Evolutionary conservation across 225 moss, liverwort and hornwort genomes (phyloP).

Genomic region (Polytrichum formosum): DNA sequence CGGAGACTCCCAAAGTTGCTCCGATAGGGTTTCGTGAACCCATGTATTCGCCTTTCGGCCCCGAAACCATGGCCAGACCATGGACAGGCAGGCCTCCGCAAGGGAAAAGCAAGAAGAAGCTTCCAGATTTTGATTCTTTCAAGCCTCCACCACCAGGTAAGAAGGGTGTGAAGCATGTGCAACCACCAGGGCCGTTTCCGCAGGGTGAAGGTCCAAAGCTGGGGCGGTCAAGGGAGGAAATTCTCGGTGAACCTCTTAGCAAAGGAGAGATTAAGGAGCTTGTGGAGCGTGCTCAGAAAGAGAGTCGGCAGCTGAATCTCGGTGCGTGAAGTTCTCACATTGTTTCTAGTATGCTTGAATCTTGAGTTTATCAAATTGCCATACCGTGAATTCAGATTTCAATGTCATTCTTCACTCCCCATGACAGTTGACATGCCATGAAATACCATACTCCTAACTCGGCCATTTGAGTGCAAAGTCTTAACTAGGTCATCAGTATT

Average conservation of each 20-base stretch:
- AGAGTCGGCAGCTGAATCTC: conserved; percentile 77
- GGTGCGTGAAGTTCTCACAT: conserved; percentile 28
- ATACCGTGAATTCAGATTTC: no score
- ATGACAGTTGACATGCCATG: no score
- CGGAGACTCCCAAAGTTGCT: conserved; percentile 66
- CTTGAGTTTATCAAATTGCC: no score
- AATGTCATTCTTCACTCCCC: no score
- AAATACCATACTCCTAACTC: no score
- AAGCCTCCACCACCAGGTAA: conserved; percentile 75
- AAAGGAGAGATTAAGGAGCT: conserved; percentile 67
- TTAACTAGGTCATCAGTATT: no score
- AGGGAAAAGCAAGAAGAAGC: conserved; percentile 76
- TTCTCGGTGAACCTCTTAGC: conserved; percentile 69
- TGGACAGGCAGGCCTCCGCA: conserved; percentile 93
- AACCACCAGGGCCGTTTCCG: conserved; percentile 75
- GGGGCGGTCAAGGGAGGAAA: conserved; percentile 70
- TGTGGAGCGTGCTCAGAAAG: conserved; percentile 48
- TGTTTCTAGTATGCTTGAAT: not conserved
- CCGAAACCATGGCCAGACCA: conserved; percentile 68
- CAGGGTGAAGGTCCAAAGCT: conserved; percentile 62
- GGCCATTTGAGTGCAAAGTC: no score
- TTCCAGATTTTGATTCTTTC: conserved; percentile 82
- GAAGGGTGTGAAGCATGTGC: conserved; percentile 89
- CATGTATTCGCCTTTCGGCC: conserved; percentile 91
- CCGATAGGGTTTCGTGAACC: conserved; percentile 80